phyloP scores from a whole-genome alignment of 2,329 filamentous ascomycete species.

The Spiromastix sp. region DNA sequence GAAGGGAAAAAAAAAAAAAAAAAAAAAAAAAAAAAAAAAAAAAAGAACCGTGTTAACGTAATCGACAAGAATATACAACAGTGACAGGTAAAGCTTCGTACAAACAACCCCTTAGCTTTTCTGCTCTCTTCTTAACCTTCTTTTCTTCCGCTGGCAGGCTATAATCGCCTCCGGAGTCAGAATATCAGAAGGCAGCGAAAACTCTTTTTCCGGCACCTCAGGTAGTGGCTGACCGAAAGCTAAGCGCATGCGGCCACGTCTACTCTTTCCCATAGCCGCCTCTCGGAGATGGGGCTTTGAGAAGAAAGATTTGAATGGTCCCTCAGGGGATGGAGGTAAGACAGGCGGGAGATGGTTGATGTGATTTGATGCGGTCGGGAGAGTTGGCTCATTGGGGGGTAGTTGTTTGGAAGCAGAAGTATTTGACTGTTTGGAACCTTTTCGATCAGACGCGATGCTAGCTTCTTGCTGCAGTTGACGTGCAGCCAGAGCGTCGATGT shows the following conservation, averaged over 20 bases:
- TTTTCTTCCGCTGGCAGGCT: slow-evolving; percentile 29
- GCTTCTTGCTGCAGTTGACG: slow-evolving; percentile 69
- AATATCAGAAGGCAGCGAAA: slow-evolving; percentile 59
- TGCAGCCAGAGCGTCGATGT: slow-evolving; percentile 60
- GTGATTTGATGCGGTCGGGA: background rate
- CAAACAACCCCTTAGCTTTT: background rate
- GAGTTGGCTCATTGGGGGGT: slow-evolving; percentile 1
- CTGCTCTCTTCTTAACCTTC: slow-evolving; percentile 23
- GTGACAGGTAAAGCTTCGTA: too few relatives aligned
- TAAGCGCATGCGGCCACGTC: slow-evolving; percentile 58
- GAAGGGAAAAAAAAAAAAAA: too few relatives aligned
- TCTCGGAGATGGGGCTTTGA: slow-evolving; percentile 68
- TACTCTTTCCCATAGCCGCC: slow-evolving; percentile 60
- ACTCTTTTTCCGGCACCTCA: slow-evolving; percentile 60
- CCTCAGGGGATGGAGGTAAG: slow-evolving; percentile 28
- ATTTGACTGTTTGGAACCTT: slow-evolving; percentile 22
- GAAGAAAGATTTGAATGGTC: slow-evolving; percentile 81
- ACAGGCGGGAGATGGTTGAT: slow-evolving; percentile 8
- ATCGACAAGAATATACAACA: too few relatives aligned
- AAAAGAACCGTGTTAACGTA: background rate
- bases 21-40: background rate
- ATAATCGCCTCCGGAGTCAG: slow-evolving; percentile 33
- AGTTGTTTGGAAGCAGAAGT: slow-evolving; percentile 8
- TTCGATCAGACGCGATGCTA: slow-evolving; percentile 40
- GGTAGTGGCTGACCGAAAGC: slow-evolving; percentile 79